Conservation (phyloP, 768 basidiomycete species). For the Naganishia randhawae region DNA sequence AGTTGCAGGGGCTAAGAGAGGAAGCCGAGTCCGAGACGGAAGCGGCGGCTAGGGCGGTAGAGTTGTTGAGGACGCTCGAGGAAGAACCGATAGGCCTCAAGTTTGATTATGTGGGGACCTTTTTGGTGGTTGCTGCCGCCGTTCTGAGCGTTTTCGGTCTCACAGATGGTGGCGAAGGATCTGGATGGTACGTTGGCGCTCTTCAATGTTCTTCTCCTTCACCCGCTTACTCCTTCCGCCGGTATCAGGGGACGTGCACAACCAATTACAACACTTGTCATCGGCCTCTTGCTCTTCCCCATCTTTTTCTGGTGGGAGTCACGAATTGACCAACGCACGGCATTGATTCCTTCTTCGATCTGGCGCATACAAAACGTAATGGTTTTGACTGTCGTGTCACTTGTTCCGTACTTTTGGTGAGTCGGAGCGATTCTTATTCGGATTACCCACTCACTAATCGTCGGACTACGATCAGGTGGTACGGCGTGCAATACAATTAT, state of each 20-base stretch:
- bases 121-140: conserved; percentile 27
- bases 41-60: conserved; percentile 14
- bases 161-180: conserved; percentile 28
- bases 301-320: conserved; percentile 28
- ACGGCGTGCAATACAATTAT: conserved; percentile 23
- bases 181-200: conserved; percentile 16
- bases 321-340: conserved; percentile 24
- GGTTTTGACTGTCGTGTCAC: conserved; percentile 35
- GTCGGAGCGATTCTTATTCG: conserved; percentile 18
- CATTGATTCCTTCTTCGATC: conserved; percentile 36
- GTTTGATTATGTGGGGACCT: conserved; percentile 26
- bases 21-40: neutral
- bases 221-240: neutral
- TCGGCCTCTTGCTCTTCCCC: conserved; percentile 28
- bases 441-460: neutral
- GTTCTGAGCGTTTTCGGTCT: conserved; percentile 21
- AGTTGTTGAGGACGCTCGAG: conserved; percentile 21
- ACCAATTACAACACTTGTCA: conserved; percentile 25
- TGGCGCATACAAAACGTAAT: conserved; percentile 44
- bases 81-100: conserved; percentile 2
- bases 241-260: conserved; percentile 24
- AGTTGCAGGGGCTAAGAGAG: conserved; percentile 18
- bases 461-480: neutral
- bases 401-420: conserved; percentile 38
- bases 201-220: neutral